Evolutionary conservation across 1,284 basidiomycete genomes (phyloP), one percentile per base, ranked within the genome.

Genomic region (Cryptococcus sp.): DNA sequence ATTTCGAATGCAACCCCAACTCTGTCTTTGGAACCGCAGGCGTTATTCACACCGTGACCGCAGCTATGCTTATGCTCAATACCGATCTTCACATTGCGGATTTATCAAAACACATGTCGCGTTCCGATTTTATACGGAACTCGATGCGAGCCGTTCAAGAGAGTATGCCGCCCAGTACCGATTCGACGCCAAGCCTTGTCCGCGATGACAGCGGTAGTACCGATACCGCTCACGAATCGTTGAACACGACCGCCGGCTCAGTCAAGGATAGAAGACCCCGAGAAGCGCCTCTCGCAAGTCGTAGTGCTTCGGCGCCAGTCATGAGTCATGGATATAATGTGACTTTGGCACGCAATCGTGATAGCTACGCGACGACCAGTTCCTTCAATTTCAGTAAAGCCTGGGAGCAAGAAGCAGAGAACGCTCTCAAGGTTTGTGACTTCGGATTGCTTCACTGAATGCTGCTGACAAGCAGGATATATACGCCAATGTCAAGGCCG

Each of bases 41-140:
- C 57, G 84, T 96, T 58, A 87, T 98, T 10, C 94, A 98, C 64
- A 88, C 89, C 2, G 86, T 94, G 32, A 82, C 91, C 0, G 98
- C 94, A 65, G 96, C 94, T 1, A 81, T 98, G 46, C 78, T 99
- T 1, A 80, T 98, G 41, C 83, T 98, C 54, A 98, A 99, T 75
- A 99, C 94, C 22, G 94, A 98, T 73, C 80, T 98, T 18, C 93
- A 98, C 73, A 86, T 98, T 49, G 94, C 92, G 36, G 93, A 98
- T 39, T 80, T 96, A 25, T 75, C 82, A 4, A 85, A 82, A 22
- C 85, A 90, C 59, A 98, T 98, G 96, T 93, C 91, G 4, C 81
- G 88, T n/a, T 81, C 71, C 48, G 91, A 98, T 66, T 99, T 98
- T 71, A 84, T 98, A 2, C 82, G 85, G 40, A 98, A 98, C 73